These are phyloP conservation scores for Trichoderma koningii DNA, from an alignment of 2,329 filamentous ascomycete species.

Conservation along the genomic window DNA sequence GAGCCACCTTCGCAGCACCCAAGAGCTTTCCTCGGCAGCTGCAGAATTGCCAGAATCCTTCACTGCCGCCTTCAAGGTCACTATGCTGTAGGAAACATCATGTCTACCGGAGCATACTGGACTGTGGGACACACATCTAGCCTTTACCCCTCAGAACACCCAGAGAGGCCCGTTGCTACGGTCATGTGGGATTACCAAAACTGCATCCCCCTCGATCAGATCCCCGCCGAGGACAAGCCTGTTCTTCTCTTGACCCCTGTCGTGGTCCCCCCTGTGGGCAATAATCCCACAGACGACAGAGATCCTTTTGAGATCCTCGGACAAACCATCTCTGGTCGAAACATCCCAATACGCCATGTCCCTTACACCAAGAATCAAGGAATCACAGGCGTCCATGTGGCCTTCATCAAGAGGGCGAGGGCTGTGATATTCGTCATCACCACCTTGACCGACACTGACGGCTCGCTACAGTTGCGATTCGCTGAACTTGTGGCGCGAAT, in stretches of 20 bases:
- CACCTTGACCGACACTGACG: constrained; percentile 48
- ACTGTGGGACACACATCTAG: not conserved
- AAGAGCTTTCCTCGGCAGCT: not conserved
- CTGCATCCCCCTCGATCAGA: constrained; percentile 51
- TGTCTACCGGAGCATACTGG: constrained; percentile 15
- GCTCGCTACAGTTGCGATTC: constrained; percentile 55
- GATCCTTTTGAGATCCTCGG: constrained; percentile 77
- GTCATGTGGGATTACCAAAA: constrained; percentile 48
- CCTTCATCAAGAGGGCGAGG: constrained; percentile 62
- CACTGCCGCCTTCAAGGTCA: not conserved
- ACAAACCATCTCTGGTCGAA: constrained; percentile 59
- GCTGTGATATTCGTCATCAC: constrained; percentile 64
- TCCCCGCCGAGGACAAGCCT: constrained; percentile 53
- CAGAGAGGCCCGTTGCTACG: constrained; percentile 29
- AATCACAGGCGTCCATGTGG: constrained; percentile 64
- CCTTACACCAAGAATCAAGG: constrained; percentile 67
- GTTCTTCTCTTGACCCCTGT: constrained; percentile 64
- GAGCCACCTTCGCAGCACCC: not conserved
- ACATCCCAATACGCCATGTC: constrained; percentile 67
- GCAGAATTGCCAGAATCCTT: not conserved
- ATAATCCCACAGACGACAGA: constrained; percentile 45
- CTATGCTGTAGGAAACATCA: constrained; percentile 7
- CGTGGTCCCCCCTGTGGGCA: constrained; percentile 48
- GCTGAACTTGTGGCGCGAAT: constrained; percentile 49
- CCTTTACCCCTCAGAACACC: not conserved